Base-by-base conservation (phyloP, 805 yeast species). In the Tetrapisispora phaffii region DNA sequence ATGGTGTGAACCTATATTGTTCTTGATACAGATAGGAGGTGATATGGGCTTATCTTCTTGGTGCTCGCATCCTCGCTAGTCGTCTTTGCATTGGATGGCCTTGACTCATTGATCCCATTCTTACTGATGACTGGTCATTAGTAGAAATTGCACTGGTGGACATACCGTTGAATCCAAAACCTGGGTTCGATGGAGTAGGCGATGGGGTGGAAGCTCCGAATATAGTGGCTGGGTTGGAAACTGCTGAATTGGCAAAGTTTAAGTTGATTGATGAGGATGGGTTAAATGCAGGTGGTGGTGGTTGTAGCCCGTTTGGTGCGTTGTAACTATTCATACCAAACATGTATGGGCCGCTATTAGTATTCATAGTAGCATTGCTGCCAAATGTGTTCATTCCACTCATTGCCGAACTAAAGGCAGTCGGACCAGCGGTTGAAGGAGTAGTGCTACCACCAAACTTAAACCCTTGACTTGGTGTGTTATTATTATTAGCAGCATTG, bases 21-120 rank as follows among this genome's bases (percentile, higher is more conserved):
- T 13, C 22, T 5, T 29, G n/a, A 16, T 36, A 34, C 15, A 37
- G 33, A 39, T 28, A 20, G 4, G 22, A 13, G 7, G 17, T 34
- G 9, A 13, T 23, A 7, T 6, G 24, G 3, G 24, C n/a, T 31
- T 44, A 51, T 28, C 66, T 54, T 48, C 63, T 56, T 22, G 60
- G 46, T 17, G 49, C 52, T 47, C 64, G 55, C 63, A 60, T 60
- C 42, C 66, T 53, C 17, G 65, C 65, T 19, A 60, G 35, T 34
- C 50, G 51, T 41, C 65, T 58, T 19, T 39, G 39, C 16, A 39
- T 39, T 22, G 42, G 23, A 24, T 17, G 39, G 21, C 44, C 47
- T 20, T 29, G 42, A 15, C 7, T 23, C 13, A 34, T 34, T 34
- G 31, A 15, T 17, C 19, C 33, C 28, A 31, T 21, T 7, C 39